Evolutionary conservation across 108 stramenopile species (phyloP).

Genomic region (Schizochytrium sp.): DNA sequence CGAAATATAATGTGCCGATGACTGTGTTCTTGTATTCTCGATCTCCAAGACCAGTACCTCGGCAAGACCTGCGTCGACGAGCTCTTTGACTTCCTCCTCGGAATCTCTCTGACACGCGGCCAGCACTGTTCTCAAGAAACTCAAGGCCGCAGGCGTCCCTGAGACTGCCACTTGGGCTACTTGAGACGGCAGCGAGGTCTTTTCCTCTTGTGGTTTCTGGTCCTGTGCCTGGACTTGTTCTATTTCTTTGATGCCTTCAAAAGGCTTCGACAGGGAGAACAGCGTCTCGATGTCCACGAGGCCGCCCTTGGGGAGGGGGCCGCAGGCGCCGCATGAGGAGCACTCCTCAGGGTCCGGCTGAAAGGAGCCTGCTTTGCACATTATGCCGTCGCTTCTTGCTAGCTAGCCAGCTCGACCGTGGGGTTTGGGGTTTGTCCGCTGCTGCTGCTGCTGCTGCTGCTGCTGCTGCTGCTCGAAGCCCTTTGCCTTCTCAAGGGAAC

Average conservation of each 20-base stretch:
- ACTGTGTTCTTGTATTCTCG: not conserved
- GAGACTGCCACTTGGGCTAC: not conserved
- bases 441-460: not conserved
- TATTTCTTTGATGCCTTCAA: not conserved
- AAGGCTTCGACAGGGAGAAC: not conserved
- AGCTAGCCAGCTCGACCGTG: not conserved
- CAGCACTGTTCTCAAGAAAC: not conserved
- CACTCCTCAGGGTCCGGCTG: not conserved
- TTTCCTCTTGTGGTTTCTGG: not conserved
- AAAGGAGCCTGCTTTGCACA: not conserved
- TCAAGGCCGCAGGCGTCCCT: constrained; percentile 5
- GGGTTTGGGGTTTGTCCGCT: not conserved
- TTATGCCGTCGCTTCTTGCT: not conserved
- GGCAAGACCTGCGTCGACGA: constrained; percentile 23
- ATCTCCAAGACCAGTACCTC: constrained; percentile 12
- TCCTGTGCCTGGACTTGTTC: not conserved
- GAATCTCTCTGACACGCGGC: not conserved
- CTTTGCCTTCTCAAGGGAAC: no score
- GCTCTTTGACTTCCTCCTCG: not conserved
- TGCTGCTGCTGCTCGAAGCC: not conserved
- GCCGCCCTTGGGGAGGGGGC: not conserved
- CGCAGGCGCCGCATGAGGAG: constrained; percentile 16
- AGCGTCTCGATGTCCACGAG: constrained; percentile 6
- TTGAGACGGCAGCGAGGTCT: not conserved
- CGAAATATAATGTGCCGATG: constrained; percentile 1